These are phyloP conservation scores for Trametes maxima DNA, from an alignment of 768 basidiomycete species.

Conservation along the genomic window DNA sequence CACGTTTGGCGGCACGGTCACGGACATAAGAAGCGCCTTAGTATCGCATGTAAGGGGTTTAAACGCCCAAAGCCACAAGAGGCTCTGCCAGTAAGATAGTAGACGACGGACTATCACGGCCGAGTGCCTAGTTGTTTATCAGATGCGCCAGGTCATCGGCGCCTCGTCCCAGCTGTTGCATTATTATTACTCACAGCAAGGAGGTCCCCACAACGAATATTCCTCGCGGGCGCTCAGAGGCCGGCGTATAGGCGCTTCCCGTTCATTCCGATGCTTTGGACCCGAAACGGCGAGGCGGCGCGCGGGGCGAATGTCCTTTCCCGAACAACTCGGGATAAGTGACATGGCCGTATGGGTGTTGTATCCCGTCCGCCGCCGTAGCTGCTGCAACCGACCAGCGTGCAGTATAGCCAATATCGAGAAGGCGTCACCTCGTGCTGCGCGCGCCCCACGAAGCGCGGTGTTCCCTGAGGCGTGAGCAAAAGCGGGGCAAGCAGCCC, in stretches of 20 bases:
- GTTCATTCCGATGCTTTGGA: conserved; percentile 12
- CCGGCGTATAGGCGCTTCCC: background rate
- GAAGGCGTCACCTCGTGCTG: no score
- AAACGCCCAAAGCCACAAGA: no score
- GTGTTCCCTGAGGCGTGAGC: no score
- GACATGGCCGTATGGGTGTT: background rate
- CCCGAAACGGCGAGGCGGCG: background rate
- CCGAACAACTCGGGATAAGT: background rate
- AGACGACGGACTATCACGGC: no score
- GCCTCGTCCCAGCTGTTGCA: no score
- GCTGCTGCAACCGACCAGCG: background rate
- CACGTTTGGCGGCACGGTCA: background rate
- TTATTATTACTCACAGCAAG: background rate
- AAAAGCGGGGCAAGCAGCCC: no score
- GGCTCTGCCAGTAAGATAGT: no score
- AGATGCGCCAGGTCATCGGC: no score
- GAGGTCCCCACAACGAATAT: background rate
- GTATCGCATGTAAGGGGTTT: no score
- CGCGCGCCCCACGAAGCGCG: no score
- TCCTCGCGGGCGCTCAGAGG: background rate
- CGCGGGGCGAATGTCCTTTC: background rate
- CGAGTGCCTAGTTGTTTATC: no score
- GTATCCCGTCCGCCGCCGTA: background rate
- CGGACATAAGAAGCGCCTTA: background rate
- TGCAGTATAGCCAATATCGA: background rate